Base-by-base conservation (phyloP, 805 yeast genomes). In the Scheffersomyces ergatensis region DNA sequence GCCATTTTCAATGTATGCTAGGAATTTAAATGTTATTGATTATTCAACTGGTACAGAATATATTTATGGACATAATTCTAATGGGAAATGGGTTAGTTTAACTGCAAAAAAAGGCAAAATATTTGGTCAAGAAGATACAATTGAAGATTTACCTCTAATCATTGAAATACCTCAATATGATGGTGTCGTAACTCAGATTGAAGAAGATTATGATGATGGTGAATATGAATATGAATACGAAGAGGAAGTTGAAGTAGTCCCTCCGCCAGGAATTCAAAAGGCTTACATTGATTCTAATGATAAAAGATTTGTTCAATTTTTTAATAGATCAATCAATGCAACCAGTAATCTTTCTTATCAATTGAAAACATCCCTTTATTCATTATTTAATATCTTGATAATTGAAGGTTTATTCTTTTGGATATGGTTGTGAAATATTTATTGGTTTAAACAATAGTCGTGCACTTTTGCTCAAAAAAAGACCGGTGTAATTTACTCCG, bases 1-100 rank as follows among this genome's bases (percentile, higher is more conserved):
- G 18, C 75, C 75, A 1, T 65, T 58, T 34, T 33, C 46, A 8
- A 67, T 67, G 73, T 37, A 41, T 29, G 57, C 63, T 5, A 51
- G 42, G 15, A 53, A 53, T 27, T 25, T 59, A 3, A 29, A 41
- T 9, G 60, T 56, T 6, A 38, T 38, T 18, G 68, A 68, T 45
- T 65, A 60, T 45, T 51, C 62, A 11, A 47, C 47, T 1, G 71
- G 70, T 1, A 41, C 29, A 8, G 49, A 54, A 39, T 62, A 65
- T 43, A 44, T 41, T 3, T 66, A 67, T 43, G 67, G 66, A 3
- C 46, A 57, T 40, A 24, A 34, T 20, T 32, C 38, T 15, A 43
- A 39, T 25, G 57, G 56, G 2, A 27, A 44, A 21, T 53, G 57
- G 58, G 27, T 45, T 16, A 39, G 38, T 13, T 34, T 50, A 20